A percentile compares a stretch with the other conserved stretches of the same genome.
Evolutionary conservation across 805 yeast genomes (phyloP).

Genomic region (Nakazawaea pomicola): DNA sequence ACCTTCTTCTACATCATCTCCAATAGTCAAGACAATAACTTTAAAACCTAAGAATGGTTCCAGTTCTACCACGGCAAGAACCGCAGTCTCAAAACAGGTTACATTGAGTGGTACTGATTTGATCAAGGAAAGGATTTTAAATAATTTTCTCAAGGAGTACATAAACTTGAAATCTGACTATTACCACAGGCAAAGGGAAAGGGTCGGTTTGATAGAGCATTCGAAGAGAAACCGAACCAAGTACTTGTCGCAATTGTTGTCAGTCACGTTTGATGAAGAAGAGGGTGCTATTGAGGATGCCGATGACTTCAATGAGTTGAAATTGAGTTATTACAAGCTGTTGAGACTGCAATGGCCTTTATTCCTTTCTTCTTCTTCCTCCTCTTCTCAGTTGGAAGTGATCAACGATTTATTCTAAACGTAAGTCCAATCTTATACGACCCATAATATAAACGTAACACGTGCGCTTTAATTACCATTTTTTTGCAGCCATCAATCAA

Average conservation of each 20-base stretch:
- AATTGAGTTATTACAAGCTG: background rate
- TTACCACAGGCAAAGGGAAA: constrained; percentile 16
- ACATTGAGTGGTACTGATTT: too few species aligned
- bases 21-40: too few species aligned
- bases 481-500: background rate
- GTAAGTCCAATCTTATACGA: background rate
- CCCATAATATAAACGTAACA: too few species aligned
- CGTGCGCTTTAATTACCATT: background rate
- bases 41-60: background rate
- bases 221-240: constrained; percentile 7
- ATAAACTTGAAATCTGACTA: constrained; percentile 17
- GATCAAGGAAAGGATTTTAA: constrained; percentile 21
- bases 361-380: too few species aligned
- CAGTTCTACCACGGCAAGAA: constrained; percentile 20
- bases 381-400: background rate
- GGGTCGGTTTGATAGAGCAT: constrained; percentile 22
- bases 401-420: background rate
- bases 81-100: too few species aligned
- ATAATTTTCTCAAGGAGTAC: constrained; percentile 23
- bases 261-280: background rate
- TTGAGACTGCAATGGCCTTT: background rate
- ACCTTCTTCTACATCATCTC: too few species aligned
- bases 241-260: background rate
- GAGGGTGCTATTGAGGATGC: background rate
- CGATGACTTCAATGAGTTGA: constrained; percentile 3